A percentile compares a stretch with the other conserved stretches of the same genome.
Conservation (phyloP, 2,329 filamentous ascomycete genomes). For the Sclerotinia borealis region DNA sequence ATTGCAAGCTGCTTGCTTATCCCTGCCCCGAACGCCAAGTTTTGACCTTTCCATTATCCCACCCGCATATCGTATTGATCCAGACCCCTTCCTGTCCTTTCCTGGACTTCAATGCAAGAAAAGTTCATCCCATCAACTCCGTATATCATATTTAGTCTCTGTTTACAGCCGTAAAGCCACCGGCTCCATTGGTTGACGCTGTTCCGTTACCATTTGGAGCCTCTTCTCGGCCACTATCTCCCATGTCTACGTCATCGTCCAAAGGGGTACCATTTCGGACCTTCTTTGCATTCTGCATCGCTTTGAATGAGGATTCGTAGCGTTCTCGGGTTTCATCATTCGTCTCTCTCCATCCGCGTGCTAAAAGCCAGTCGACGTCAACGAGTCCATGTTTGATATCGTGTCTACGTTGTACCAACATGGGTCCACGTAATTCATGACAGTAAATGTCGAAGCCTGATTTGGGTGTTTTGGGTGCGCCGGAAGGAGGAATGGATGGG, state of each 20-base stretch:
- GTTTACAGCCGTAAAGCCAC: constrained; percentile 32
- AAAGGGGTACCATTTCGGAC: constrained; percentile 13
- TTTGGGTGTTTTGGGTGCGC: constrained; percentile 17
- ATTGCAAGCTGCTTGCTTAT: neutral
- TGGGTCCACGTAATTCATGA: constrained; percentile 23
- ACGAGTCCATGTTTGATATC: constrained; percentile 25
- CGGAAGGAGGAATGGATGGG: constrained; percentile 10
- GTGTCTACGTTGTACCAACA: constrained; percentile 23
- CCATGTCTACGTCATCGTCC: constrained; percentile 31
- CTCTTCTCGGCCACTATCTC: constrained; percentile 32
- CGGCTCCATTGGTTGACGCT: neutral
- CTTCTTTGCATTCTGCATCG: constrained; percentile 1
- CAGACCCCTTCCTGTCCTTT: constrained; percentile 7
- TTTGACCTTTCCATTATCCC: neutral
- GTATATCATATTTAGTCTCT: constrained; percentile 12
- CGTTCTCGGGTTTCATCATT: neutral
- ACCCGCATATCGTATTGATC: neutral
- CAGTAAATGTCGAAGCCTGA: constrained; percentile 30
- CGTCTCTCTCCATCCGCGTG: constrained; percentile 27
- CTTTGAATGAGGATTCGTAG: constrained; percentile 1
- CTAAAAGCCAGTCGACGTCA: constrained; percentile 28
- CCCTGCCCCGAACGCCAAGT: neutral
- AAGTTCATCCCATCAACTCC: constrained; percentile 11
- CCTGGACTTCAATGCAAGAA: too few relatives aligned
- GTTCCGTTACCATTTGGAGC: constrained; percentile 12